Evolutionary conservation across 2,329 filamentous ascomycete genomes (phyloP).

Genomic region (Elsinoe perseae): DNA sequence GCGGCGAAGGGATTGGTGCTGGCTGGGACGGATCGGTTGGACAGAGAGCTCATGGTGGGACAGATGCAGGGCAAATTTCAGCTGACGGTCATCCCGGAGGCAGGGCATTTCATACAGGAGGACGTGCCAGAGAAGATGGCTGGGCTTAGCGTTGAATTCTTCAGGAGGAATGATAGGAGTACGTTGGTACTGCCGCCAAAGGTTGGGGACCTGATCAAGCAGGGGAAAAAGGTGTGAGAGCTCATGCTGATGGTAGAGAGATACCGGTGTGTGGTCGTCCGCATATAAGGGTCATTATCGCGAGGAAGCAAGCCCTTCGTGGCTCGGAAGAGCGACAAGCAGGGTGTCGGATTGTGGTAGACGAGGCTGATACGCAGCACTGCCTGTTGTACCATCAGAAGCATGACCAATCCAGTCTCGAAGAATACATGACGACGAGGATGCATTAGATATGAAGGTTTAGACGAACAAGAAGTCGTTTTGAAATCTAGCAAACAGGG

Average conservation of each 20-base stretch:
- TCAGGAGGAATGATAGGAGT: conserved; percentile 80
- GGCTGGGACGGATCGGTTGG: conserved; percentile 80
- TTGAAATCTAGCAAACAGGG: not conserved
- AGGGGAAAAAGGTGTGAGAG: conserved; percentile 43
- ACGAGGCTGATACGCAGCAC: too few relatives aligned
- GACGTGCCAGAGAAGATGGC: conserved; percentile 89
- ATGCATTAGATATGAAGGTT: not conserved
- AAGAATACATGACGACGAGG: not conserved
- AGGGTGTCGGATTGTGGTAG: too few relatives aligned
- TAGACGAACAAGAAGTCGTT: not conserved
- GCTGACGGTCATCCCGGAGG: conserved; percentile 85
- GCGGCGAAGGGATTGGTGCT: conserved; percentile 80
- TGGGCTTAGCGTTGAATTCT: conserved; percentile 78
- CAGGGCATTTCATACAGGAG: conserved; percentile 94
- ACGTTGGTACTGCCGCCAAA: conserved; percentile 84
- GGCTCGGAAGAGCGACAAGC: too few relatives aligned
- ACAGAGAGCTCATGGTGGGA: conserved; percentile 88
- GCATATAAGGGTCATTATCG: too few relatives aligned
- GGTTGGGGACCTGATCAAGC: conserved; percentile 50
- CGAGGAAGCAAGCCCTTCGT: too few relatives aligned
- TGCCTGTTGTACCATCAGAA: too few relatives aligned
- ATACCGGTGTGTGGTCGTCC: not conserved
- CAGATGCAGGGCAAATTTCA: conserved; percentile 99
- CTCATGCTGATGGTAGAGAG: not conserved
- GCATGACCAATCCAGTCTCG: too few relatives aligned